A percentile compares a stretch with the other conserved stretches of the same genome.
phyloP scores from a whole-genome alignment of 352 stramenopile genomes.

The Sclerospora graminicola region DNA sequence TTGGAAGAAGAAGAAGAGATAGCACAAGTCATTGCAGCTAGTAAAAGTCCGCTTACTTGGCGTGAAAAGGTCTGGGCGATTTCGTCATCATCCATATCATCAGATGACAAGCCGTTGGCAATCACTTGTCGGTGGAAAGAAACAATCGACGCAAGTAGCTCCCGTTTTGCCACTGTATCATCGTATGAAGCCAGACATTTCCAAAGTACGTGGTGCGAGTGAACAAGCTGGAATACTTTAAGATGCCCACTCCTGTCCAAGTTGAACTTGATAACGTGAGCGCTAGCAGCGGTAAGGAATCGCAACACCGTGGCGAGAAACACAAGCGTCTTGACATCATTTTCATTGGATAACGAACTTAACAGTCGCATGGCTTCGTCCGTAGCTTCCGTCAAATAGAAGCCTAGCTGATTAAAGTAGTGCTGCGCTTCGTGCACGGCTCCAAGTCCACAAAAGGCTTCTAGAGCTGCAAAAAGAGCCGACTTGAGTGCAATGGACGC shows the following conservation, averaged over 20 bases:
- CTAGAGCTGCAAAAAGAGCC: slow-evolving; percentile 37
- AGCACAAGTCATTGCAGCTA: slow-evolving; percentile 10
- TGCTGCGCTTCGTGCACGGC: slow-evolving; percentile 43
- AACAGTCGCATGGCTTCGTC: slow-evolving; percentile 9
- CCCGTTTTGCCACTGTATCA: slow-evolving; percentile 10
- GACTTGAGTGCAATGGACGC: slow-evolving; percentile 4
- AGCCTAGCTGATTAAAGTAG: slow-evolving; percentile 47
- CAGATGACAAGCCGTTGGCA: slow-evolving; percentile 19
- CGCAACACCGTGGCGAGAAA: slow-evolving; percentile 29
- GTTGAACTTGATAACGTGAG: slow-evolving; percentile 45
- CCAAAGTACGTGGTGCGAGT: slow-evolving; percentile 9
- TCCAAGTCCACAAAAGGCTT: slow-evolving; percentile 36
- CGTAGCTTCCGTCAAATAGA: slow-evolving; percentile 37
- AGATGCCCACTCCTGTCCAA: slow-evolving; percentile 24
- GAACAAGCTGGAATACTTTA: slow-evolving; percentile 24
- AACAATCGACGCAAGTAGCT: slow-evolving; percentile 24
- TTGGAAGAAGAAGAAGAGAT: slow-evolving; percentile 6
- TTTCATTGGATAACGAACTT: neutral
- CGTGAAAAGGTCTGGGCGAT: slow-evolving; percentile 16
- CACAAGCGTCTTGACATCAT: slow-evolving; percentile 7
- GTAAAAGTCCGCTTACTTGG: slow-evolving; percentile 11
- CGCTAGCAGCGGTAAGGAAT: slow-evolving; percentile 30
- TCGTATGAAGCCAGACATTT: slow-evolving; percentile 7
- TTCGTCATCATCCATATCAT: slow-evolving; percentile 52
- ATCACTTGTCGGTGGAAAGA: slow-evolving; percentile 25